These are phyloP conservation scores for Ramaria rubella DNA, from an alignment of 768 basidiomycete species.

Conservation along the genomic window DNA sequence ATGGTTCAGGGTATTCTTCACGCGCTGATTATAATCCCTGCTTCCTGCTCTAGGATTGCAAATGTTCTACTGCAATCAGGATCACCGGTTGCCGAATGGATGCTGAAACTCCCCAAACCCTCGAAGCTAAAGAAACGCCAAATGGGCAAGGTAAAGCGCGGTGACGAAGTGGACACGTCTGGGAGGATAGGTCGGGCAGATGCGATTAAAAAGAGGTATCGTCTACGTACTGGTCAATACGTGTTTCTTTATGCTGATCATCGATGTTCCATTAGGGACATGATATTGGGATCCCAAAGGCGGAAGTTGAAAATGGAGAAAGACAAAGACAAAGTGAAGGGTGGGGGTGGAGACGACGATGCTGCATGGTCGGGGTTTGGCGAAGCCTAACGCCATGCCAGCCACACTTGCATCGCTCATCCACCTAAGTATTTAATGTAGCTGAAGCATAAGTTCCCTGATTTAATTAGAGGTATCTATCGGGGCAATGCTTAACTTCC, in stretches of 20 bases:
- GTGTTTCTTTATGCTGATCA: background rate
- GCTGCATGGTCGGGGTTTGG: no score
- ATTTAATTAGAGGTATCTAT: no score
- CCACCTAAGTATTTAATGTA: no score
- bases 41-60: conserved; percentile 61
- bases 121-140: conserved; percentile 79
- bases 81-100: conserved; percentile 89
- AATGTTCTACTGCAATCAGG: conserved; percentile 94
- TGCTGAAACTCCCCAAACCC: conserved; percentile 88
- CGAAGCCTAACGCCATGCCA: no score
- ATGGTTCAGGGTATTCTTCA: conserved; percentile 6
- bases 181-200: conserved; percentile 61
- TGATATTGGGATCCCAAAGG: conserved; percentile 69
- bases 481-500: no score
- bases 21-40: conserved; percentile 7
- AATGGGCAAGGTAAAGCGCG: conserved; percentile 80
- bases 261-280: conserved; percentile 47
- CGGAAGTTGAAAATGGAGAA: conserved; percentile 40
- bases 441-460: no score
- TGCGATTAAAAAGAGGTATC: conserved; percentile 67
- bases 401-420: no score
- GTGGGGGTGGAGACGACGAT: no score
- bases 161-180: conserved; percentile 67
- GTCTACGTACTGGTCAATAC: background rate
- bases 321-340: conserved; percentile 11